Percentiles rank a stretch among this genome's conserved stretches.
Evolutionary conservation across 805 yeast species (phyloP).

Genomic region (Maudiozyma barnettii): DNA sequence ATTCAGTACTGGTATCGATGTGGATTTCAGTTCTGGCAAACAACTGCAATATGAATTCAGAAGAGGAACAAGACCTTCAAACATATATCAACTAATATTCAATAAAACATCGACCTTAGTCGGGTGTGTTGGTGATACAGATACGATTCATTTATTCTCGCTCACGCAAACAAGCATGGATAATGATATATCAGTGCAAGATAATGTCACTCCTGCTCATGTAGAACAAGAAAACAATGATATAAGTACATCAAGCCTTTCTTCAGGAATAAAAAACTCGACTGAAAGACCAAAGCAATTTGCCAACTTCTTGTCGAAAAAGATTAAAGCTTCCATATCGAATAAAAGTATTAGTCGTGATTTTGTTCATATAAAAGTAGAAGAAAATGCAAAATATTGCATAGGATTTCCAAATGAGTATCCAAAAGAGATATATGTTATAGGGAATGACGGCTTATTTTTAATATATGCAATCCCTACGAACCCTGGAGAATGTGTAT

Average conservation of each 20-base stretch:
- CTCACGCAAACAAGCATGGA: slow-evolving; percentile 25
- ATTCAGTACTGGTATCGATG: slow-evolving; percentile 44
- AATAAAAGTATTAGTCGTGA: slow-evolving; percentile 24
- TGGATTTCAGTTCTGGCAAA: slow-evolving; percentile 18
- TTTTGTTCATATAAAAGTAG: slow-evolving; percentile 22
- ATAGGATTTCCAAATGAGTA: slow-evolving; percentile 28
- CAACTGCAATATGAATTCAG: slow-evolving; percentile 44
- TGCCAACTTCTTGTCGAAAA: slow-evolving; percentile 18
- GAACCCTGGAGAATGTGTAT: slow-evolving; percentile 21
- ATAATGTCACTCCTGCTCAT: background rate
- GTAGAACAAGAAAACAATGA: slow-evolving; percentile 28
- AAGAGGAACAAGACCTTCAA: slow-evolving; percentile 68
- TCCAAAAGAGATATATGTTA: slow-evolving; percentile 21
- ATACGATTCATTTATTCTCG: slow-evolving; percentile 80
- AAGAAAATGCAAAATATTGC: slow-evolving; percentile 13
- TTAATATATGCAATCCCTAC: slow-evolving; percentile 22
- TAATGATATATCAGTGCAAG: background rate
- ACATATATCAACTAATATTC: slow-evolving; percentile 58
- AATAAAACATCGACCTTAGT: slow-evolving; percentile 51
- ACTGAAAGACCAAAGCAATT: slow-evolving; percentile 16
- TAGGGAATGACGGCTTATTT: slow-evolving; percentile 24
- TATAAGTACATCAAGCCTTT: background rate
- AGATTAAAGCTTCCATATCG: slow-evolving; percentile 22
- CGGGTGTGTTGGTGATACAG: slow-evolving; percentile 80
- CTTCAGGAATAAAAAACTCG: background rate